A percentile compares a stretch with the other conserved stretches of the same genome.
These are phyloP conservation scores for Tulasnella sp. DNA, from an alignment of 768 basidiomycete genomes.

Conservation along the genomic window DNA sequence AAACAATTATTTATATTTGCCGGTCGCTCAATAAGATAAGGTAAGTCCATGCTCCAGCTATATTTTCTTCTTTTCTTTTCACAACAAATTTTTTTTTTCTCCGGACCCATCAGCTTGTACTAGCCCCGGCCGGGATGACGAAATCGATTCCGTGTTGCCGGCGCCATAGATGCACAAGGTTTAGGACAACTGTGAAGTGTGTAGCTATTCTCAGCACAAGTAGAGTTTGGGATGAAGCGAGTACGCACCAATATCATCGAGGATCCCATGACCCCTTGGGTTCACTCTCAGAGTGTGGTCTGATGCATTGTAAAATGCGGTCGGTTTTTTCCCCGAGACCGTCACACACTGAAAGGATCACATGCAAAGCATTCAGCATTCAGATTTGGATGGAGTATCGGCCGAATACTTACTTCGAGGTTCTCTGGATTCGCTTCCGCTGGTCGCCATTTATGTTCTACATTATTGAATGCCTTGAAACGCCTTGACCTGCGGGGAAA, in stretches of 20 bases:
- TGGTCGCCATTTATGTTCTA: constrained; percentile 15
- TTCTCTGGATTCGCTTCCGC: constrained; percentile 9
- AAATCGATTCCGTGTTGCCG: constrained; percentile 7
- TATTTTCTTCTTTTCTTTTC: too few species aligned
- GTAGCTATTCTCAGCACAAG: not conserved
- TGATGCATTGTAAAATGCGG: constrained; percentile 1
- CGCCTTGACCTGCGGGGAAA: constrained; percentile 1
- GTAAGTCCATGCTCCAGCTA: not conserved
- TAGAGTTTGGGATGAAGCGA: not conserved
- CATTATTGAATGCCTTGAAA: constrained; percentile 10
- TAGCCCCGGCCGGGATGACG: constrained; percentile 1
- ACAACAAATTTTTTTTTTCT: not conserved
- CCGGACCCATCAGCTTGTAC: not conserved
- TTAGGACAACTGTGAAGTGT: not conserved
- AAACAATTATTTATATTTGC: too few species aligned
- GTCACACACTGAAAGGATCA: not conserved
- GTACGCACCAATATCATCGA: constrained; percentile 10
- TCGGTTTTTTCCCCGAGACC: constrained; percentile 6
- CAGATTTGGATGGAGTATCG: not conserved
- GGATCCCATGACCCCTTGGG: not conserved
- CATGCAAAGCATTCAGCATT: not conserved
- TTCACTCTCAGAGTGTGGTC: constrained; percentile 1
- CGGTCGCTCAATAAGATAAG: too few species aligned
- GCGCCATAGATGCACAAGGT: constrained; percentile 13
- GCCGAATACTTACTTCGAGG: constrained; percentile 3